phyloP scores from a whole-genome alignment of 495 filamentous ascomycete genomes.

The Penicillium simplicissimum region DNA sequence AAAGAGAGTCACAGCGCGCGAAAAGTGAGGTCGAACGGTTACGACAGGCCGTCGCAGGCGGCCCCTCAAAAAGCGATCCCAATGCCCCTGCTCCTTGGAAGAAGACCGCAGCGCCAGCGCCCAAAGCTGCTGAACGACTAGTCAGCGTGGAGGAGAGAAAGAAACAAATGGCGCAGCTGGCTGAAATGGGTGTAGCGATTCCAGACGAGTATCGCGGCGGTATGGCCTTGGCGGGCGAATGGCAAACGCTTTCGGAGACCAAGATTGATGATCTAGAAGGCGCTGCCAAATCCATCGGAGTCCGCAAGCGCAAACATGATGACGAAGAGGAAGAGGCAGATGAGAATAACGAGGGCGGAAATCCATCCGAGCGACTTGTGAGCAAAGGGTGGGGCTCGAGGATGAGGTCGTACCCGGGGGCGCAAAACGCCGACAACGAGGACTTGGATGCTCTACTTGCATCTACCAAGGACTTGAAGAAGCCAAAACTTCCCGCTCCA shows the following conservation, averaged over 20 bases:
- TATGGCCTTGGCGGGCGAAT: conserved; percentile 89
- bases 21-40: conserved; percentile 84
- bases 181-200: conserved; percentile 81
- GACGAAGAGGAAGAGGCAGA: conserved; percentile 54
- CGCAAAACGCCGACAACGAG: conserved; percentile 48
- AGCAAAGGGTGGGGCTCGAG: conserved; percentile 75
- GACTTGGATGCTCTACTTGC: conserved; percentile 72
- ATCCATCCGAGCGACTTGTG: conserved; percentile 63
- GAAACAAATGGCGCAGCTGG: conserved; percentile 81
- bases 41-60: conserved; percentile 67
- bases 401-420: conserved; percentile 63
- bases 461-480: conserved; percentile 52
- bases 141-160: conserved; percentile 71
- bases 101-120: conserved; percentile 23
- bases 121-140: conserved; percentile 29
- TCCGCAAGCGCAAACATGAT: conserved; percentile 68
- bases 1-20: conserved; percentile 76
- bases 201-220: conserved; percentile 76
- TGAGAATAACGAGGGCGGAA: conserved; percentile 56
- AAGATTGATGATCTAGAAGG: conserved; percentile 48
- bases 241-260: conserved; percentile 69
- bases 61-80: conserved; percentile 24
- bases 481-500: conserved; percentile 28
- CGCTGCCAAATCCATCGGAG: conserved; percentile 44
- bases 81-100: conserved; percentile 26